Conservation (phyloP, 306 rosid genomes). For the Hippophae rhamnoides region DNA sequence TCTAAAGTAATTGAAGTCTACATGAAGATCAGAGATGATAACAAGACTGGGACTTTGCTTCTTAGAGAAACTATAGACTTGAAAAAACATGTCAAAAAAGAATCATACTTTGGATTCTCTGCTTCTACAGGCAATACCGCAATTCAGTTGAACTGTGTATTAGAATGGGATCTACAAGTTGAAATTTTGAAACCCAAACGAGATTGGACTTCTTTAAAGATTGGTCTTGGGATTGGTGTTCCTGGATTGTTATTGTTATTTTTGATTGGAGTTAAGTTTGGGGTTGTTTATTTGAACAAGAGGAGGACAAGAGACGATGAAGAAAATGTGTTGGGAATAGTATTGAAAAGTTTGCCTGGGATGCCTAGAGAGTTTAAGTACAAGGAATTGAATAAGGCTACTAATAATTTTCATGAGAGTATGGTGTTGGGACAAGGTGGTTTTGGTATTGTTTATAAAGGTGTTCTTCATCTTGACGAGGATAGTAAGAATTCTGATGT, state of each 20-base stretch:
- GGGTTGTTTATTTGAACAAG: slow-evolving; percentile 18
- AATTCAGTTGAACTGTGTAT: slow-evolving; percentile 28
- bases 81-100: slow-evolving; percentile 12
- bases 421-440: slow-evolving; percentile 45
- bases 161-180: slow-evolving; percentile 30
- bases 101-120: slow-evolving; percentile 35
- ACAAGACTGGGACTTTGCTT: slow-evolving; percentile 20
- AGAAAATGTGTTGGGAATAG: slow-evolving; percentile 16
- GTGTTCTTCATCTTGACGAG: slow-evolving; percentile 19
- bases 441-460: slow-evolving; percentile 44
- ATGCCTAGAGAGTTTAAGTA: slow-evolving; percentile 41
- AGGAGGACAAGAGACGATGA: slow-evolving; percentile 22
- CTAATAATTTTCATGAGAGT: slow-evolving; percentile 32
- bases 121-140: slow-evolving; percentile 35
- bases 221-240: slow-evolving; percentile 24
- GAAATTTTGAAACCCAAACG: slow-evolving; percentile 9
- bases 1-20: slow-evolving; percentile 31
- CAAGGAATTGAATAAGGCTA: slow-evolving; percentile 35
- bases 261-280: slow-evolving; percentile 12
- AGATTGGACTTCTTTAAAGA: slow-evolving; percentile 17
- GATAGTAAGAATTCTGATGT: background rate
- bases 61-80: slow-evolving; percentile 26
- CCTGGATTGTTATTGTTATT: slow-evolving; percentile 8
- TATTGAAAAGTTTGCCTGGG: slow-evolving; percentile 36
- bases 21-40: slow-evolving; percentile 16